These are phyloP conservation scores for Apocynum venetum DNA, from an alignment of 257 asterid genomes.

Conservation along the genomic window DNA sequence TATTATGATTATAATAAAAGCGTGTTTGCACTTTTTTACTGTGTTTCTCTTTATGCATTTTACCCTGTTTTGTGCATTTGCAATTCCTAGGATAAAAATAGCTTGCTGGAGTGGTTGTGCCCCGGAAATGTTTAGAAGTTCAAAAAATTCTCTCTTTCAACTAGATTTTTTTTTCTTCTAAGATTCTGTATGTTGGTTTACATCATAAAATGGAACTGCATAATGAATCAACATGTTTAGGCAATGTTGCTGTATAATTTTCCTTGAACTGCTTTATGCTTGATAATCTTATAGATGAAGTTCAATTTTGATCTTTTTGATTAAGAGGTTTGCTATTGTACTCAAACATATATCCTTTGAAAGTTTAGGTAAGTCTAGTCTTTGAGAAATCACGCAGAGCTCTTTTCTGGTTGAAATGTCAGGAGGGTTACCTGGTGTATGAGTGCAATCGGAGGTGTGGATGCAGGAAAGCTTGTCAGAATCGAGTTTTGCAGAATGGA, in stretches of 20 bases:
- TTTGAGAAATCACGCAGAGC: neutral
- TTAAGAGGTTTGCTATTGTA: neutral
- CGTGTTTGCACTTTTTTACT: neutral
- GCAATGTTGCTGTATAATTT: neutral
- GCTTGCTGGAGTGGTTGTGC: neutral
- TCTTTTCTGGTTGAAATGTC: slow-evolving; percentile 31
- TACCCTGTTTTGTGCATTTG: neutral
- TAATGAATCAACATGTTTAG: neutral
- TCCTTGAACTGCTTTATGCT: slow-evolving; percentile 8
- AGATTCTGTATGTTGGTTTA: neutral
- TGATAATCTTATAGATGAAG: neutral
- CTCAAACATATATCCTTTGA: neutral
- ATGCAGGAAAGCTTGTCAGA: slow-evolving; percentile 75
- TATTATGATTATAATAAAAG: too few species aligned
- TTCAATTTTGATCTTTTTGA: neutral
- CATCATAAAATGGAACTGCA: neutral
- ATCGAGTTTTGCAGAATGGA: slow-evolving; percentile 94
- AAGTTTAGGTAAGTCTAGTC: neutral
- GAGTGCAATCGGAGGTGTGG: slow-evolving; percentile 89
- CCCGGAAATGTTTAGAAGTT: neutral
- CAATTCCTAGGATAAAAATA: neutral
- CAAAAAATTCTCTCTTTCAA: neutral
- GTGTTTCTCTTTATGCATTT: neutral
- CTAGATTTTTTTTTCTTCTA: neutral
- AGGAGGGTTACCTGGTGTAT: slow-evolving; percentile 96